Base-by-base conservation (phyloP, 495 filamentous ascomycete genomes). In the Friedmanniomyces simplex region DNA sequence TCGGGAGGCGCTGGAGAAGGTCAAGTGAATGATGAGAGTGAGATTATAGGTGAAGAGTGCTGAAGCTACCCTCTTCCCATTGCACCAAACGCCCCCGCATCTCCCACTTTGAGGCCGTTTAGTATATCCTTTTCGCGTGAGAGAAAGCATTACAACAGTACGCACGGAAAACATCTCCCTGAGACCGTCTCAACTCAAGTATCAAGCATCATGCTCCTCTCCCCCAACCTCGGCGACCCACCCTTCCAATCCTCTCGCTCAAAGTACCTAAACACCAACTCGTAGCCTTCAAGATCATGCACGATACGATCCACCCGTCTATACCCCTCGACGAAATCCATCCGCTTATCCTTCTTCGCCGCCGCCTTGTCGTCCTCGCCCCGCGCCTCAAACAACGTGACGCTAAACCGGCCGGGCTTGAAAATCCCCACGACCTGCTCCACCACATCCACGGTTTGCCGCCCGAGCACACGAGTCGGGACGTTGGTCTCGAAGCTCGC, bases 401-500 rank as follows among this genome's bases (percentile, higher is more conserved):
- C 89, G 63, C 86, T 96, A 79, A 99, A 99, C 56, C 89, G 86
- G 22, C 90, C 91, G 1, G 93, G 93, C 65, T 87, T 87, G 82
- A 99, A 99, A 70, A 97, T 99, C 54, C 78, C 74, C 53, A 96
- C 89, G 21, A 97, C 94, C 56, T 96, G 90, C 71, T 95, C 82
- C 60, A 99, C 83, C 59, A 97, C 81, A 30, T 94, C 91, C 26
- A 82, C 83, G 22, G 91, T 96, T 66, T 89, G 83, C 63, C 91
- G 89, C 13, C 91, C 91, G 50, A 80, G 85, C 25, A 59, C 55
- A 25, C 47, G 52, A 53, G 88, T 83, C n/a, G 94, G 93, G 8
- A 99, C 94, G 62, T 99, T 97, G 62, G 94, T 96, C 77, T 99
- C 94, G 67, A 99, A 99, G 4, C 90, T 96, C 16, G 94, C 94